Percentiles rank a stretch among this genome's conserved stretches.
Conservation (phyloP, 2,329 filamentous ascomycete species). For the Pseudogymnoascus sp. region DNA sequence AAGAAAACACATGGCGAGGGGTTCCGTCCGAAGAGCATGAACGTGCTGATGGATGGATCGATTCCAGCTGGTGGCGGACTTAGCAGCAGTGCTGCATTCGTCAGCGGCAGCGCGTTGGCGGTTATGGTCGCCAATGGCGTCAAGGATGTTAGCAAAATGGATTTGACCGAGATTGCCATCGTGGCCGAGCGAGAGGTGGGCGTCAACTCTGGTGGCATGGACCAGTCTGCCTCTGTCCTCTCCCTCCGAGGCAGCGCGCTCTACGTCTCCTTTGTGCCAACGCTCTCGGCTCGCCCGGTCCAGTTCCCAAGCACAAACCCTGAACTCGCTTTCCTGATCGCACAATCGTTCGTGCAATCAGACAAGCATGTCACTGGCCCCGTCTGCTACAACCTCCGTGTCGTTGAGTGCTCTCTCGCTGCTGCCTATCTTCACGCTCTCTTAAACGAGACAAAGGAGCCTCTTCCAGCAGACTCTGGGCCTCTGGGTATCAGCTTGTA, state of each 20-base stretch:
- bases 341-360: slow-evolving; percentile 85
- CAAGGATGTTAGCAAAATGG: slow-evolving; percentile 73
- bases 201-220: slow-evolving; percentile 97
- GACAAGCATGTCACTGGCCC: slow-evolving; percentile 93
- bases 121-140: slow-evolving; percentile 81
- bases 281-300: slow-evolving; percentile 66
- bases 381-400: slow-evolving; percentile 91
- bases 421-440: slow-evolving; percentile 57
- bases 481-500: slow-evolving; percentile 76
- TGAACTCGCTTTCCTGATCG: slow-evolving; percentile 84
- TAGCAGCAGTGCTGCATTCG: slow-evolving; percentile 88
- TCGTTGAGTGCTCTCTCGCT: slow-evolving; percentile 89
- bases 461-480: slow-evolving; percentile 66
- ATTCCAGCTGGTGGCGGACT: slow-evolving; percentile 88
- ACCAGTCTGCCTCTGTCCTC: slow-evolving; percentile 93
- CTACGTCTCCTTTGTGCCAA: slow-evolving; percentile 81
- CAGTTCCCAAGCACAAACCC: slow-evolving; percentile 73
- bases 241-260: slow-evolving; percentile 77
- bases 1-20: slow-evolving; percentile 51
- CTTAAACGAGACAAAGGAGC: slow-evolving; percentile 46
- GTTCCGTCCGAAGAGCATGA: slow-evolving; percentile 68
- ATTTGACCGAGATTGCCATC: slow-evolving; percentile 85
- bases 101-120: slow-evolving; percentile 80
- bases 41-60: slow-evolving; percentile 81
- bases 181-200: slow-evolving; percentile 90